Evolutionary conservation across 2,329 filamentous ascomycete species (phyloP), one percentile per base, ranked within the genome.

Genomic region (Fonsecaea pugnacius): DNA sequence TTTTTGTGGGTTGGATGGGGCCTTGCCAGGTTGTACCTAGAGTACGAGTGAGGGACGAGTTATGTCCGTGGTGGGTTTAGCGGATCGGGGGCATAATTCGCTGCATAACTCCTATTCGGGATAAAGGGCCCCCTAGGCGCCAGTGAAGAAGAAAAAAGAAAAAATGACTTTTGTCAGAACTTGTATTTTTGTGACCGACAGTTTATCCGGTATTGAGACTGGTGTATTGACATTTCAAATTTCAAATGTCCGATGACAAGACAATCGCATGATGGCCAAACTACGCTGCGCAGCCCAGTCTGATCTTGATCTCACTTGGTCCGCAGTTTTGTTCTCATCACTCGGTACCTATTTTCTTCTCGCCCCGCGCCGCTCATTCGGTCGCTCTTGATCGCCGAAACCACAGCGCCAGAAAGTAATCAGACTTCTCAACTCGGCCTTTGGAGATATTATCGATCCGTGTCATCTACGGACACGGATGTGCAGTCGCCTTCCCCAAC

Each of bases 41-140:
- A 30, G 27, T 30, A 30, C 27, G 27, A 30, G 27, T 30, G 27
- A 30, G 27, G 27, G 2, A 30, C 27, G 27, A 30, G 27, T 30
- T 32, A 50, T 58, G 9, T 27, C 46, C 43, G 18, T 4, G 18
- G 18, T 16, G 32, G 24, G 57, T 14, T 46, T 53, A 53, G 50
- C 21, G 33, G 50, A 4, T 7, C 32, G 24, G 56, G 60, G 3
- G 27, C 60, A 62, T 62, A 62, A 62, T 30, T 56, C 60, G 40
- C 33, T 30, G 60, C 60, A 62, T 55, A 62, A 62, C 7, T 58
- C 60, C 53, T 16, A 9, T 38, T 52, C 46, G 18, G 53, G 60
- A 58, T 30, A 58, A 43, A 32, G n/a, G n/a, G 30, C 27, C 27
- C 27, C 14, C 38, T 3, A 33, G 40, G 36, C 16, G 7, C 21